These are phyloP conservation scores for Penicillium salamii DNA, from an alignment of 495 filamentous ascomycete species.

Conservation along the genomic window DNA sequence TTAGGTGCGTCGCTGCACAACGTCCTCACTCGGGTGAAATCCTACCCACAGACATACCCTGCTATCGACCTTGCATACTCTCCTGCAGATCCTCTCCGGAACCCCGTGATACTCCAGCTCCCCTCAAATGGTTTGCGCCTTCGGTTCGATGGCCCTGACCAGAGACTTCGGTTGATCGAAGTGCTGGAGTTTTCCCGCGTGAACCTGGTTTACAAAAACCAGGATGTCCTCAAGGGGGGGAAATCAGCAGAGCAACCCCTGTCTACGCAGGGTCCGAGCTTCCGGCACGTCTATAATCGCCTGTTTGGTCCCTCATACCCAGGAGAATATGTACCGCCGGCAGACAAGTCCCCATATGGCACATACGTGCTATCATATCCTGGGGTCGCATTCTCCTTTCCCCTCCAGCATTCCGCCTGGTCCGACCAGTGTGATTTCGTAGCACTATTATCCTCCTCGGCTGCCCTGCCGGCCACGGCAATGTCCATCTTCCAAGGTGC, in stretches of 20 bases:
- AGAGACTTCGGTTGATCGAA: slow-evolving; percentile 87
- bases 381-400: slow-evolving; percentile 88
- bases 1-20: slow-evolving; percentile 90
- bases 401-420: slow-evolving; percentile 72
- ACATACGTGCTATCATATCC: slow-evolving; percentile 89
- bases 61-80: slow-evolving; percentile 80
- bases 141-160: slow-evolving; percentile 90
- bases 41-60: slow-evolving; percentile 76
- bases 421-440: slow-evolving; percentile 81
- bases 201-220: slow-evolving; percentile 76
- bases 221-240: slow-evolving; percentile 70
- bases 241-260: slow-evolving; percentile 41
- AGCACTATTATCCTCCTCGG: slow-evolving; percentile 74
- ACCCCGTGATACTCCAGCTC: slow-evolving; percentile 68
- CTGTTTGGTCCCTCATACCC: slow-evolving; percentile 88
- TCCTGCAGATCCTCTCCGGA: slow-evolving; percentile 61
- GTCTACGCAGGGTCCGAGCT: slow-evolving; percentile 65
- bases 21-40: slow-evolving; percentile 77
- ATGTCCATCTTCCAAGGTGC: slow-evolving; percentile 87
- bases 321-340: slow-evolving; percentile 77
- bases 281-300: slow-evolving; percentile 87
- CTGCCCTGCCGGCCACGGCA: slow-evolving; percentile 67
- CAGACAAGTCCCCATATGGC: slow-evolving; percentile 52
- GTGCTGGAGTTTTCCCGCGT: slow-evolving; percentile 87
- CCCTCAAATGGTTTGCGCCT: slow-evolving; percentile 84